Evolutionary conservation across 2,329 filamentous ascomycete species (phyloP), one percentile per base, ranked within the genome.

Genomic region (Hypoxylon sp.): DNA sequence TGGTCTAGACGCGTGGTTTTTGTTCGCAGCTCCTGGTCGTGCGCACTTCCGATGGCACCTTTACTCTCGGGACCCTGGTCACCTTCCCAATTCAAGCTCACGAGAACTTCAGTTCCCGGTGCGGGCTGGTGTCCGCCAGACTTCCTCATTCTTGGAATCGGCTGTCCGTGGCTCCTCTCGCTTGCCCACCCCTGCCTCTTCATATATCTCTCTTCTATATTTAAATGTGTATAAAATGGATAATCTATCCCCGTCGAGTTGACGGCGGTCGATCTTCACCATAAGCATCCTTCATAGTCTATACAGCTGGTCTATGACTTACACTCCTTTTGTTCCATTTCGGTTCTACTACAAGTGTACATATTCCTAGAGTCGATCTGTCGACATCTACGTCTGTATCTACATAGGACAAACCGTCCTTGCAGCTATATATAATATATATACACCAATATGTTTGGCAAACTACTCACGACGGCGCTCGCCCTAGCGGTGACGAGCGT

Each of bases 21-120:
- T 55, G 19, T 10, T 64, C 51, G 29, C 55, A 50, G 60, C 42
- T 65, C 52, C 52, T 42, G 69, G 62, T 63, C 51, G 71, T 48
- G 72, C 63, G 65, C 65, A 53, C 65, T 61, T 59, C 48, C 60
- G 60, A 69, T 66, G 69, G 39, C 52, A 69, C 69, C 66, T 64
- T 62, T 60, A 51, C 60, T 59, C 63, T 66, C 56, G 62, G 27
- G 65, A 68, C 66, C 64, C 64, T 68, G 61, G 63, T 74, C 70
- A 68, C 67, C 70, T 65, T 74, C 63, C 69, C 48, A 48, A 71
- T 71, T 46, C 44, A 65, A 64, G 70, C 60, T 71, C 73, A 75
- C 73, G 74, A 72, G 74, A 71, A 69, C 70, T 54, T 74, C 67
- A 68, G 64, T 71, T 66, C 67, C 64, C 55, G 27, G 21, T 13